Evolutionary conservation across 108 stramenopile species (phyloP).

Genomic region (Cyclostephanos invisitatus): DNA sequence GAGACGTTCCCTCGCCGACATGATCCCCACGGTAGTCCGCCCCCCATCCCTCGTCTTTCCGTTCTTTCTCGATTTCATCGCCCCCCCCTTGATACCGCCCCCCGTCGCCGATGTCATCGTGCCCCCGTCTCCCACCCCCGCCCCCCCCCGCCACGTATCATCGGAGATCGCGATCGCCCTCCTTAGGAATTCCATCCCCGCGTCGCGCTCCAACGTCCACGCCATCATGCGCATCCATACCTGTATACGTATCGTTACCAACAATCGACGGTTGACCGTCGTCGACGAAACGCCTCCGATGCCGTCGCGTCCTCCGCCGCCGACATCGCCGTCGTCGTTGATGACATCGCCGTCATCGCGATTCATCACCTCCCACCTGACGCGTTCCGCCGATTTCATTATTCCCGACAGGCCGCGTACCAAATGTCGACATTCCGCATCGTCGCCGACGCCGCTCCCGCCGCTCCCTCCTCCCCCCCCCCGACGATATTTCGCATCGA

Average conservation of each 20-base stretch:
- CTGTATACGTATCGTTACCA: conserved; percentile 34
- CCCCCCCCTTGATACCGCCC: conserved; percentile 40
- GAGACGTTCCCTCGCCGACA: conserved; percentile 24
- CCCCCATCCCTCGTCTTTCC: conserved; percentile 2
- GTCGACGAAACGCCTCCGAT: too few relatives aligned
- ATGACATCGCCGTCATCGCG: not conserved
- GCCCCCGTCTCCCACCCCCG: not conserved
- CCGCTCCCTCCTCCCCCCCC: too few relatives aligned
- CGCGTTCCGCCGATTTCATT: conserved; percentile 2
- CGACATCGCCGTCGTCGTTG: not conserved
- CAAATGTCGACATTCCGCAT: conserved; percentile 1
- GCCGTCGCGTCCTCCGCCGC: not conserved
- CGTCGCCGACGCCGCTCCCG: too few relatives aligned
- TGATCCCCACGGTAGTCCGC: not conserved
- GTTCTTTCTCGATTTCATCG: conserved; percentile 1
- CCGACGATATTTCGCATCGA: conserved; percentile 1
- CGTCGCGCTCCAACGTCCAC: conserved; percentile 34
- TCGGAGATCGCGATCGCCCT: conserved; percentile 12
- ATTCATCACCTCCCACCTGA: conserved; percentile 21
- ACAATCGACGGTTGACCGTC: too few relatives aligned
- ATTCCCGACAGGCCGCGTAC: not conserved
- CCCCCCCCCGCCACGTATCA: not conserved
- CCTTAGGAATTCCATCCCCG: conserved; percentile 28
- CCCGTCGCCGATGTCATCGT: not conserved
- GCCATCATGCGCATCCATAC: conserved; percentile 48